Evolutionary conservation across 805 yeast species (phyloP).

Genomic region (Starmerella bombicola): DNA sequence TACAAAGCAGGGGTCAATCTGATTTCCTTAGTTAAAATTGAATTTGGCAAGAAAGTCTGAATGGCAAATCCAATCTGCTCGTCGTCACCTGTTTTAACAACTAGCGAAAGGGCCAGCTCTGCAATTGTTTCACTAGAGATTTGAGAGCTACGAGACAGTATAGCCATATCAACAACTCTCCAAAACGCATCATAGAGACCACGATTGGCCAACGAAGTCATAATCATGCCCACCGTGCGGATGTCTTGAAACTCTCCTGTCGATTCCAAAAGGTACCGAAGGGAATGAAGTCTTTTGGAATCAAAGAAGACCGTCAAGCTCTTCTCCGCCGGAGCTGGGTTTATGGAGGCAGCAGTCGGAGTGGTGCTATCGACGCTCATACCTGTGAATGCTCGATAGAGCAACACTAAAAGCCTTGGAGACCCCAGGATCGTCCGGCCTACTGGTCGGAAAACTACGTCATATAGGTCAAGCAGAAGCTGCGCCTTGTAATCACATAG

Average conservation of each 20-base stretch:
- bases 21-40: slow-evolving; percentile 7
- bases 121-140: slow-evolving; percentile 19
- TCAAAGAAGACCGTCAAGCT: slow-evolving; percentile 10
- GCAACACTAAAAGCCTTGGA: slow-evolving; percentile 20
- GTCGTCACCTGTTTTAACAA: slow-evolving; percentile 25
- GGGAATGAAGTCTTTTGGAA: slow-evolving; percentile 6
- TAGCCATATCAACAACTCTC: slow-evolving; percentile 23
- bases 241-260: slow-evolving; percentile 10
- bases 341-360: slow-evolving; percentile 18
- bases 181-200: slow-evolving; percentile 26
- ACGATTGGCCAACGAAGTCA: slow-evolving; percentile 25
- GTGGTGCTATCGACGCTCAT: slow-evolving; percentile 17
- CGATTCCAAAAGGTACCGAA: slow-evolving; percentile 12
- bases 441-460: slow-evolving; percentile 20
- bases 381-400: slow-evolving; percentile 24
- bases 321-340: slow-evolving; percentile 12
- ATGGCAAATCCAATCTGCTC: slow-evolving; percentile 21
- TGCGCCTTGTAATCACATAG: slow-evolving; percentile 23
- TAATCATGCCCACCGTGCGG: slow-evolving; percentile 20
- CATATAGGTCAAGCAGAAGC: slow-evolving; percentile 20
- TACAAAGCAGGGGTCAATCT: slow-evolving; percentile 13
- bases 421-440: slow-evolving; percentile 20
- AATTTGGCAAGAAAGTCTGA: slow-evolving; percentile 21
- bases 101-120: slow-evolving; percentile 22
- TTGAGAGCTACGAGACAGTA: slow-evolving; percentile 13